A percentile compares a stretch with the other conserved stretches of the same genome.
These are phyloP conservation scores for Penicillium malachiteum DNA, from an alignment of 495 filamentous ascomycete genomes.

Conservation along the genomic window DNA sequence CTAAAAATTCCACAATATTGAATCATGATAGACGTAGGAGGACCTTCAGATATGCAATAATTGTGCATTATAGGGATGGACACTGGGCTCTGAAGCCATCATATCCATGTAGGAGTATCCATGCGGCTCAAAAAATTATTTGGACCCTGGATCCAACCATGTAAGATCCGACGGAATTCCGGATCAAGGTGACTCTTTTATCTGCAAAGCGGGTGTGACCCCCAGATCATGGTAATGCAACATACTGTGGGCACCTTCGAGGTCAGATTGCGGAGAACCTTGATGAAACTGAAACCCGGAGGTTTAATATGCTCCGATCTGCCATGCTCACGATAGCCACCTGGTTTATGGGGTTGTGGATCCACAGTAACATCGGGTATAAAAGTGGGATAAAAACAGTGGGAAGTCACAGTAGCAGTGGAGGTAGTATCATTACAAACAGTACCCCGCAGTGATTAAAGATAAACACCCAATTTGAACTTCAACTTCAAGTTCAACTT, in stretches of 20 bases:
- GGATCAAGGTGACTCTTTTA: no score
- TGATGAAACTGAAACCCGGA: background rate
- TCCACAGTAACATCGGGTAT: conserved; percentile 23
- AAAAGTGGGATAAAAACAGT: background rate
- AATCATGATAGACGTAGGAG: no score
- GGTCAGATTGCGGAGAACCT: background rate
- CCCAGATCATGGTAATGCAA: background rate
- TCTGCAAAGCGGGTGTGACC: background rate
- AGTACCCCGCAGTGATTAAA: conserved; percentile 35
- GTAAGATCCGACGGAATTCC: no score
- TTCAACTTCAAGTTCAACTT: background rate
- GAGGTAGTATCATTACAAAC: conserved; percentile 7
- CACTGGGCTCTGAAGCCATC: no score
- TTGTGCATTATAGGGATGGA: no score
- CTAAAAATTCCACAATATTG: no score
- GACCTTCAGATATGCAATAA: no score
- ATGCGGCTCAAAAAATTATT: no score
- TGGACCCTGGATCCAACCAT: no score
- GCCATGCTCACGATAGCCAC: background rate
- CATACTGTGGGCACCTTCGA: background rate
- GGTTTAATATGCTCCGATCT: background rate
- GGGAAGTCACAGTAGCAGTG: conserved; percentile 16
- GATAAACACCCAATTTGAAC: conserved; percentile 43
- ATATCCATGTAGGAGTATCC: no score
- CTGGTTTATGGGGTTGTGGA: conserved; percentile 5